Percentiles rank a stretch among this genome's conserved stretches.
Evolutionary conservation across 306 rosid species (phyloP).

Genomic region (Lathyrus oleraceus): DNA sequence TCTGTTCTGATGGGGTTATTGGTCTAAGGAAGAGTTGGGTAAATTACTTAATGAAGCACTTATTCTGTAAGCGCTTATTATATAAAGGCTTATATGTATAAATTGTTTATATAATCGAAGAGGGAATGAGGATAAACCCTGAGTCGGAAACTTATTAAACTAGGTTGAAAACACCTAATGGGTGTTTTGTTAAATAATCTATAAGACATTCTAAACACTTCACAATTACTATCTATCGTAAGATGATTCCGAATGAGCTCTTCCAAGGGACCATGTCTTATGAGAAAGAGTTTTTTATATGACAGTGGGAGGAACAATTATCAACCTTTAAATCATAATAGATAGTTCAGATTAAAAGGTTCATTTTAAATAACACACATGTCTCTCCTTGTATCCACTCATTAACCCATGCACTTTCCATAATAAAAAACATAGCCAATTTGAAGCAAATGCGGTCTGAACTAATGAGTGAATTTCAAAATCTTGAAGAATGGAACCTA

Average conservation of each 20-base stretch:
- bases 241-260: neutral
- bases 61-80: neutral
- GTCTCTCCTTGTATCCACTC: neutral
- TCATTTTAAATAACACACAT: too few relatives aligned
- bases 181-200: neutral
- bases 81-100: neutral
- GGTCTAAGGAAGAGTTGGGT: neutral
- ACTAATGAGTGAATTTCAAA: too few relatives aligned
- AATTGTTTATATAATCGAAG: neutral
- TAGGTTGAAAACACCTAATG: neutral
- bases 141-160: neutral
- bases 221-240: neutral
- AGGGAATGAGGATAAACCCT: neutral
- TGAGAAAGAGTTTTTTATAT: too few relatives aligned
- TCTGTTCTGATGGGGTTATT: slow-evolving; percentile 7
- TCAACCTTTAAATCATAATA: neutral
- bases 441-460: too few relatives aligned
- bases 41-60: neutral
- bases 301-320: neutral
- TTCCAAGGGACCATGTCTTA: too few relatives aligned
- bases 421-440: too few relatives aligned
- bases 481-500: too few relatives aligned
- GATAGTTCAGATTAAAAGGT: too few relatives aligned
- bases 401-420: too few relatives aligned
- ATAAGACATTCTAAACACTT: neutral